Evolutionary conservation across 495 filamentous ascomycete species (phyloP).

Genomic region (Sordaria brevicollis): DNA sequence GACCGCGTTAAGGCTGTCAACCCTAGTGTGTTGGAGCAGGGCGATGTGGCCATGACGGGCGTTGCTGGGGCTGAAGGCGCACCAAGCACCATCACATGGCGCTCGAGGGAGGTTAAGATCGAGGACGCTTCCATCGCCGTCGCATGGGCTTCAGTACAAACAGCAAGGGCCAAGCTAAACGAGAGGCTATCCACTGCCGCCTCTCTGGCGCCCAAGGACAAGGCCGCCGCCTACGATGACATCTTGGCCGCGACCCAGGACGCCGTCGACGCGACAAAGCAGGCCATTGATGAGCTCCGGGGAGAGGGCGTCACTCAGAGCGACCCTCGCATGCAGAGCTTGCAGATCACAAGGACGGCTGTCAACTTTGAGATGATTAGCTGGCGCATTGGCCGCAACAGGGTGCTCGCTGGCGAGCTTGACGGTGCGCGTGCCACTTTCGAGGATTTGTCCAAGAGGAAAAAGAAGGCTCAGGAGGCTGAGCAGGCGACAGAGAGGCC

Average conservation of each 20-base stretch:
- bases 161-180: constrained; percentile 42
- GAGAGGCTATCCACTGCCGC: constrained; percentile 53
- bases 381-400: constrained; percentile 90
- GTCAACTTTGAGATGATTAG: constrained; percentile 88
- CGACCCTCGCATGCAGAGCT: constrained; percentile 80
- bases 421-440: constrained; percentile 59
- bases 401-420: constrained; percentile 68
- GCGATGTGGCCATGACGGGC: constrained; percentile 45
- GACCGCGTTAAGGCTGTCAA: constrained; percentile 61
- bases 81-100: constrained; percentile 77
- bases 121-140: constrained; percentile 87
- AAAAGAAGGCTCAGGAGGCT: constrained; percentile 30
- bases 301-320: constrained; percentile 75
- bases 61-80: constrained; percentile 44
- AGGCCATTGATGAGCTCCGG: constrained; percentile 79
- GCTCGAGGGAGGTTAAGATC: constrained; percentile 73
- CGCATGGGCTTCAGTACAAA: constrained; percentile 47
- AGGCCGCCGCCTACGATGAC: constrained; percentile 79
- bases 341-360: constrained; percentile 85
- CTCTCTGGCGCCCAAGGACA: constrained; percentile 44
- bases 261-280: constrained; percentile 83
- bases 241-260: constrained; percentile 88
- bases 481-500: constrained; percentile 31
- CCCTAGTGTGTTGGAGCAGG: constrained; percentile 55
- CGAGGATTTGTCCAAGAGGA: constrained; percentile 26